A percentile compares a stretch with the other conserved stretches of the same genome.
Conservation (phyloP, 805 yeast genomes). For the Metschnikowia proteae region DNA sequence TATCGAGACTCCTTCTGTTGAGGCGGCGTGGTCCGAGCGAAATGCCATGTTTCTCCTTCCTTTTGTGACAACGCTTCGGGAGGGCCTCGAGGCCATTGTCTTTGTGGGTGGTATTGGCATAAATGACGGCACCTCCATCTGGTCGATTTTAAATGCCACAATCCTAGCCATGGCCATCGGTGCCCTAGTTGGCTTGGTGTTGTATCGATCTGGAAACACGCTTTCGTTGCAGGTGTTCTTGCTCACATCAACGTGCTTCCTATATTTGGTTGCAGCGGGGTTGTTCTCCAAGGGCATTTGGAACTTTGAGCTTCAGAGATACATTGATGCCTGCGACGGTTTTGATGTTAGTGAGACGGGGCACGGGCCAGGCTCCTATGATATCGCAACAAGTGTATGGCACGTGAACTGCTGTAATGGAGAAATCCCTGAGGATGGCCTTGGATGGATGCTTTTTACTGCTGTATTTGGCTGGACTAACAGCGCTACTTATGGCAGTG, state of each 20-base stretch:
- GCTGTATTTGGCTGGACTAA: constrained; percentile 94
- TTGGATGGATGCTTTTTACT: constrained; percentile 81
- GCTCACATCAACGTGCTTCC: constrained; percentile 70
- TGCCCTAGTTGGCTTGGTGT: constrained; percentile 54
- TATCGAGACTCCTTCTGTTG: constrained; percentile 17
- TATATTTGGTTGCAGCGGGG: constrained; percentile 85
- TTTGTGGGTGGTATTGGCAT: constrained; percentile 90
- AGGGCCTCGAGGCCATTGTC: constrained; percentile 88
- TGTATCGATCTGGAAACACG: constrained; percentile 78
- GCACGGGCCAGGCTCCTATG: constrained; percentile 91
- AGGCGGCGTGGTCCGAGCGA: constrained; percentile 38
- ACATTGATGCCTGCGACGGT: constrained; percentile 71
- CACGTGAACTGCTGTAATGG: constrained; percentile 95
- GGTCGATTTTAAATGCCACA: constrained; percentile 61
- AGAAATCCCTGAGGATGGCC: constrained; percentile 64
- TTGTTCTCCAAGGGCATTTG: constrained; percentile 83
- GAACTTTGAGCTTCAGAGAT: constrained; percentile 79
- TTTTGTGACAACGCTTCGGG: constrained; percentile 80
- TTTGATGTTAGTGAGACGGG: constrained; percentile 86
- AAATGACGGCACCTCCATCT: constrained; percentile 52
- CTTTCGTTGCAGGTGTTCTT: constrained; percentile 72
- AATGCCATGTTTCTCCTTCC: constrained; percentile 77
- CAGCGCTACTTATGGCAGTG: constrained; percentile 88
- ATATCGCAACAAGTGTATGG: constrained; percentile 76
- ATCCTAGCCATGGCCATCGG: constrained; percentile 59